These are phyloP conservation scores for Diutina ranongensis DNA, from an alignment of 1,139 yeast species.

Conservation along the genomic window DNA sequence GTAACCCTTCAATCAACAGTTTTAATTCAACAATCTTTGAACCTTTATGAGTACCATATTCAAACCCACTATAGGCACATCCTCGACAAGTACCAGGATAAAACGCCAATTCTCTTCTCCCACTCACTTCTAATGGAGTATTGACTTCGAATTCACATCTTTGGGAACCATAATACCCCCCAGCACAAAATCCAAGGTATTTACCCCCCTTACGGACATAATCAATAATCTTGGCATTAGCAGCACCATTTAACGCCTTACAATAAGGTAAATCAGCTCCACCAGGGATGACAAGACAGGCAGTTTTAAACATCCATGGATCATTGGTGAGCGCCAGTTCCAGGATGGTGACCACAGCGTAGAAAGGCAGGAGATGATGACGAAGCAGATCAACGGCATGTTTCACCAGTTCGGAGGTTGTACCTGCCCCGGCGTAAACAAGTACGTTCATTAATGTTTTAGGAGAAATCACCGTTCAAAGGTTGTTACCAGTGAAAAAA, in stretches of 20 bases:
- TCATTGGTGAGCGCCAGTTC: slow-evolving; percentile 55
- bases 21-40: slow-evolving; percentile 46
- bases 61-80: slow-evolving; percentile 69
- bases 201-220: slow-evolving; percentile 73
- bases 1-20: slow-evolving; percentile 20
- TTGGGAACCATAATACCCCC: slow-evolving; percentile 76
- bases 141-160: slow-evolving; percentile 80
- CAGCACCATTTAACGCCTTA: slow-evolving; percentile 54
- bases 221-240: slow-evolving; percentile 46
- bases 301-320: slow-evolving; percentile 81
- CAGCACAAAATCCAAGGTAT: slow-evolving; percentile 90
- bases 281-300: slow-evolving; percentile 82
- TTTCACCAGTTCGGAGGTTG: slow-evolving; percentile 77
- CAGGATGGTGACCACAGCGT: slow-evolving; percentile 70
- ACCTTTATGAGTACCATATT: slow-evolving; percentile 66
- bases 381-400: slow-evolving; percentile 73
- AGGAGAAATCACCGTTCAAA: too few relatives aligned
- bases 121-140: slow-evolving; percentile 69
- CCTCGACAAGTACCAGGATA: slow-evolving; percentile 82
- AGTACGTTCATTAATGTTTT: slow-evolving; percentile 64
- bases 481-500: too few relatives aligned
- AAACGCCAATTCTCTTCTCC: slow-evolving; percentile 68
- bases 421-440: slow-evolving; percentile 77
- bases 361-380: slow-evolving; percentile 69
- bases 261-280: slow-evolving; percentile 94